A percentile compares a stretch with the other conserved stretches of the same genome.
Evolutionary conservation across 306 rosid species (phyloP).

Genomic region (Arachis stenosperma): DNA sequence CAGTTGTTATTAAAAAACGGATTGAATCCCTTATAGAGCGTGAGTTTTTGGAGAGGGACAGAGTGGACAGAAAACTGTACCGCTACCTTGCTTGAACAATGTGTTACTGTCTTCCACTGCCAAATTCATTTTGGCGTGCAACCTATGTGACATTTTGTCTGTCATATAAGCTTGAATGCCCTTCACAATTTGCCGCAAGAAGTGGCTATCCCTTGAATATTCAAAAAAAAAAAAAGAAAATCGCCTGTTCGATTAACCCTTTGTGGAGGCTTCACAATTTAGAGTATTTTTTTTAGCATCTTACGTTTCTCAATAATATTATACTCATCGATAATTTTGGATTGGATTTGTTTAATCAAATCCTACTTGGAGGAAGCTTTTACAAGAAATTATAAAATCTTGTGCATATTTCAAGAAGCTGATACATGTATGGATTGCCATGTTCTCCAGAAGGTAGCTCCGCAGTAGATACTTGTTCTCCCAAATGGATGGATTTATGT

Average conservation of each 20-base stretch:
- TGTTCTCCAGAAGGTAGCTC: background rate
- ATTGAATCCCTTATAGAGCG: slow-evolving; percentile 68
- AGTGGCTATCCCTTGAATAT: slow-evolving; percentile 1
- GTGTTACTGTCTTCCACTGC: slow-evolving; percentile 19
- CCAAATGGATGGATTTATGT: background rate
- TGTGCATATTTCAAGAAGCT: background rate
- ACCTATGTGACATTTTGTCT: slow-evolving; percentile 42
- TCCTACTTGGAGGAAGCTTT: slow-evolving; percentile 1
- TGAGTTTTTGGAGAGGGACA: slow-evolving; percentile 62
- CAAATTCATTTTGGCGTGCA: slow-evolving; percentile 33
- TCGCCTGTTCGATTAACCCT: slow-evolving; percentile 20
- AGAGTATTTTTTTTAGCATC: background rate
- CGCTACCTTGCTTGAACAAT: slow-evolving; percentile 60
- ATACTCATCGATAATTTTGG: background rate
- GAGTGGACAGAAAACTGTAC: slow-evolving; percentile 55
- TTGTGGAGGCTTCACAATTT: slow-evolving; percentile 22
- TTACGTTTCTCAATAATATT: slow-evolving; percentile 1
- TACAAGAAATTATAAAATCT: background rate
- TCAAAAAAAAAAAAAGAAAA: slow-evolving; percentile 25
- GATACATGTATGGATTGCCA: background rate
- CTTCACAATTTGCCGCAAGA: slow-evolving; percentile 37
- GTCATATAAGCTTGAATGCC: slow-evolving; percentile 35
- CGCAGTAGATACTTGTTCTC: background rate
- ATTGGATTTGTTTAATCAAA: slow-evolving; percentile 24
- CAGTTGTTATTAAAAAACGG: slow-evolving; percentile 56